These are phyloP conservation scores for Pseudoperonospora humuli DNA, from an alignment of 352 stramenopile genomes.

Conservation along the genomic window DNA sequence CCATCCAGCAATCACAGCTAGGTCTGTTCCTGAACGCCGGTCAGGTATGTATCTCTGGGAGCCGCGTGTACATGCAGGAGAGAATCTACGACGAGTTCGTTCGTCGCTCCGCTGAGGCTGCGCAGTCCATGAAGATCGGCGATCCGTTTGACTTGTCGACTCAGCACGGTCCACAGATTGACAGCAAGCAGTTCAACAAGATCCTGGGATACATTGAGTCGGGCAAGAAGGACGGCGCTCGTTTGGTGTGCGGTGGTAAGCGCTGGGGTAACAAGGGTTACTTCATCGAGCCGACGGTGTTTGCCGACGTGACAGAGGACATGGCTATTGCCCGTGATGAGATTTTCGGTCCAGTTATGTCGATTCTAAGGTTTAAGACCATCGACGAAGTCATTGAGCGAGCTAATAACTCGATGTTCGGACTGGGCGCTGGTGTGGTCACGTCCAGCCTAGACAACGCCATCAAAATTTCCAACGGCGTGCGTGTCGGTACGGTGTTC, in stretches of 20 bases:
- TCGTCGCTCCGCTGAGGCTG: constrained; percentile 36
- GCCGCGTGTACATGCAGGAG: constrained; percentile 86
- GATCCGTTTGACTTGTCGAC: constrained; percentile 36
- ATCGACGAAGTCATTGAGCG: constrained; percentile 83
- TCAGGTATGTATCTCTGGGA: constrained; percentile 82
- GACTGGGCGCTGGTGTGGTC: constrained; percentile 84
- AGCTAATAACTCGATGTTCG: constrained; percentile 85
- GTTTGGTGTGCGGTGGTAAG: constrained; percentile 74
- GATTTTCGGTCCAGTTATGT: constrained; percentile 90
- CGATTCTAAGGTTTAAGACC: constrained; percentile 84
- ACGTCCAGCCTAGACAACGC: constrained; percentile 81
- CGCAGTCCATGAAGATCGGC: constrained; percentile 46
- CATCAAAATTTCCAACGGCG: constrained; percentile 79
- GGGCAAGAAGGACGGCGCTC: constrained; percentile 79
- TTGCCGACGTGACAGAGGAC: constrained; percentile 73
- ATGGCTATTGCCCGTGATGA: constrained; percentile 89
- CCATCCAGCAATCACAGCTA: constrained; percentile 37
- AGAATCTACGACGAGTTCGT: constrained; percentile 86
- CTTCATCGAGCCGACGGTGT: constrained; percentile 91
- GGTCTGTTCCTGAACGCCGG: constrained; percentile 84
- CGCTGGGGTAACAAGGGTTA: constrained; percentile 56
- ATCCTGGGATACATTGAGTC: constrained; percentile 80
- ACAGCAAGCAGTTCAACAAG: constrained; percentile 68
- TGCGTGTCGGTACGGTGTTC: constrained; percentile 89
- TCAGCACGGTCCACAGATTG: constrained; percentile 53